Percentiles rank a stretch among this genome's conserved stretches.
phyloP scores from a whole-genome alignment of 2,329 filamentous ascomycete genomes.

The Beauveria bassiana region DNA sequence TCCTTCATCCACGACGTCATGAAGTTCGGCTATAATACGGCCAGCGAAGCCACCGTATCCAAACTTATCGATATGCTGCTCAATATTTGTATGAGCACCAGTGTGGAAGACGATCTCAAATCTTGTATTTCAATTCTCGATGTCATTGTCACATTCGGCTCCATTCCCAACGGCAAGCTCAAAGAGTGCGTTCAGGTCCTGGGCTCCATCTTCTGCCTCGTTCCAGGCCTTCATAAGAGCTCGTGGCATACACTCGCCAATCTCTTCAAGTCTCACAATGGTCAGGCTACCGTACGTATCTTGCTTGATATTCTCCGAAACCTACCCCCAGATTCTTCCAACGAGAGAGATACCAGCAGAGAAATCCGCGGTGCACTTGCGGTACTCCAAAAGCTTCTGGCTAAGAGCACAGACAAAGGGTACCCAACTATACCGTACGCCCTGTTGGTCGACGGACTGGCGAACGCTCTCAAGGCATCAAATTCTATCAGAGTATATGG shows the following conservation, averaged over 20 bases:
- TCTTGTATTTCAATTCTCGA: constrained; percentile 62
- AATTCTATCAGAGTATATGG: constrained; percentile 37
- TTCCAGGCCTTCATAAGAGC: constrained; percentile 51
- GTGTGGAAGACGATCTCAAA: constrained; percentile 54
- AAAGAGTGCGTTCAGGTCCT: constrained; percentile 61
- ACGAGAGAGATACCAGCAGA: constrained; percentile 43
- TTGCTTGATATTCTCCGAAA: constrained; percentile 54
- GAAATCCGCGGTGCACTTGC: constrained; percentile 56
- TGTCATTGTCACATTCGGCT: constrained; percentile 63
- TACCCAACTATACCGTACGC: constrained; percentile 53
- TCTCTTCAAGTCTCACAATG: constrained; percentile 65
- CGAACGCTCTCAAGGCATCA: constrained; percentile 39
- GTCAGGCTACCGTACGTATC: constrained; percentile 59
- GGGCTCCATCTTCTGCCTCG: constrained; percentile 62
- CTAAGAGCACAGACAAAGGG: constrained; percentile 50
- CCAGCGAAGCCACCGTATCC: constrained; percentile 53
- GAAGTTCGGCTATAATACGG: constrained; percentile 67
- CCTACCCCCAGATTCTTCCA: constrained; percentile 35
- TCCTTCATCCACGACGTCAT: constrained; percentile 58
- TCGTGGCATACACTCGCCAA: constrained; percentile 66
- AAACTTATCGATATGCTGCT: constrained; percentile 55
- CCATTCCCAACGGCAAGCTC: constrained; percentile 56
- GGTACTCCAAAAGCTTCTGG: constrained; percentile 55
- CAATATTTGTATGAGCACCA: constrained; percentile 61
- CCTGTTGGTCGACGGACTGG: constrained; percentile 50